Conservation (phyloP, 306 rosid genomes). For the Fragaria vesca region DNA sequence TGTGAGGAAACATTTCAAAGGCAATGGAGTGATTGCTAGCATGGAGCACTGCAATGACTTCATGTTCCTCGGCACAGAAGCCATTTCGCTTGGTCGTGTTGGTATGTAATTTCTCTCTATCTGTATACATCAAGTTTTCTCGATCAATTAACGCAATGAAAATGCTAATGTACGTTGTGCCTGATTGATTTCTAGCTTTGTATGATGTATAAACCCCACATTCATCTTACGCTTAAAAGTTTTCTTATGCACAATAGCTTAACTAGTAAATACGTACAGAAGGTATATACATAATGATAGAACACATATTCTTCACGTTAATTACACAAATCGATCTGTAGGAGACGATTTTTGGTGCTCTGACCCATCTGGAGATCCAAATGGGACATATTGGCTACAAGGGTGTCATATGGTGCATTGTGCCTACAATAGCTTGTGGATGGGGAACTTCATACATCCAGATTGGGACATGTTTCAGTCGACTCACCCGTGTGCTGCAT, state of each 20-base stretch:
- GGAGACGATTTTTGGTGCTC: slow-evolving; percentile 84
- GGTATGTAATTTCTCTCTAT: slow-evolving; percentile 33
- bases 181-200: not conserved
- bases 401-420: slow-evolving; percentile 87
- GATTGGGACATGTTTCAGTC: slow-evolving; percentile 94
- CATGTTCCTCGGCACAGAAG: slow-evolving; percentile 76
- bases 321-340: not conserved
- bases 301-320: not conserved
- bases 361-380: slow-evolving; percentile 62
- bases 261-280: too few species aligned
- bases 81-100: slow-evolving; percentile 69
- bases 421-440: slow-evolving; percentile 81
- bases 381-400: slow-evolving; percentile 70
- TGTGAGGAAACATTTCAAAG: slow-evolving; percentile 61
- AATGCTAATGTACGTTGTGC: not conserved
- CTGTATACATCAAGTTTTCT: not conserved
- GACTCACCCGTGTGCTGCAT: slow-evolving; percentile 59
- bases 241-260: not conserved
- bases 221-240: not conserved
- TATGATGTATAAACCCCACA: not conserved
- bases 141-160: not conserved
- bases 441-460: slow-evolving; percentile 74
- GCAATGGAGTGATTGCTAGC: slow-evolving; percentile 75
- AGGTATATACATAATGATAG: not conserved
- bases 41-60: slow-evolving; percentile 86